Evolutionary conservation across 129 eudicot genomes (phyloP).

Genomic region (Artemisia tridentata): DNA sequence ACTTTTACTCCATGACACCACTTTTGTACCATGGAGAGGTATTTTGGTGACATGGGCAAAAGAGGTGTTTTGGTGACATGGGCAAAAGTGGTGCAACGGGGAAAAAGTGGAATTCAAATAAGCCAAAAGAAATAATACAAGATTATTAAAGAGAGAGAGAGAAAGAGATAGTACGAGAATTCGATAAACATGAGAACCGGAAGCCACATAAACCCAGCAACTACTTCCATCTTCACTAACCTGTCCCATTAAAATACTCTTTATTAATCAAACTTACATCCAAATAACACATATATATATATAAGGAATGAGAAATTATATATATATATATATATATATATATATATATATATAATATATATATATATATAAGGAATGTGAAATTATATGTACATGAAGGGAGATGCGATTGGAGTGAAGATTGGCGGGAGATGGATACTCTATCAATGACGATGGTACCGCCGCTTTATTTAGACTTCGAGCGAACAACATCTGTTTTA

Average conservation of each 20-base stretch:
- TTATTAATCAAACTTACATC: not conserved
- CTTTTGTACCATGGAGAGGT: no score
- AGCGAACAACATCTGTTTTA: slow-evolving; percentile 59
- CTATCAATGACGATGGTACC: slow-evolving; percentile 47
- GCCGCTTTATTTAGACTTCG: slow-evolving; percentile 59
- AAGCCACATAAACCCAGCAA: slow-evolving; percentile 36
- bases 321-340: slow-evolving; percentile 28
- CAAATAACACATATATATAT: not conserved
- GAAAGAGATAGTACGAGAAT: slow-evolving; percentile 35
- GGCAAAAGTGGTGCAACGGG: no score
- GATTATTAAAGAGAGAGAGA: not conserved
- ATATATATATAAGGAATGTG: not conserved
- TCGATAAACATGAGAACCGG: slow-evolving; percentile 53
- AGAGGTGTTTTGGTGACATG: no score
- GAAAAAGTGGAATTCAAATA: no score
- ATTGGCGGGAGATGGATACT: slow-evolving; percentile 63
- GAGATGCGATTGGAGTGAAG: slow-evolving; percentile 83
- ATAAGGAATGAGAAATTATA: not conserved
- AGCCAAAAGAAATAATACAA: not conserved
- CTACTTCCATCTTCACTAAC: slow-evolving; percentile 6
- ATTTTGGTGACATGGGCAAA: no score
- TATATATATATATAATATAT: not conserved
- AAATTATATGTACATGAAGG: slow-evolving; percentile 40
- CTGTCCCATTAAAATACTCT: not conserved
- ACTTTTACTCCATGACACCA: no score